Percentiles rank a stretch among this genome's conserved stretches.
phyloP scores from a whole-genome alignment of 768 basidiomycete species.

The Boletellus sp. region DNA sequence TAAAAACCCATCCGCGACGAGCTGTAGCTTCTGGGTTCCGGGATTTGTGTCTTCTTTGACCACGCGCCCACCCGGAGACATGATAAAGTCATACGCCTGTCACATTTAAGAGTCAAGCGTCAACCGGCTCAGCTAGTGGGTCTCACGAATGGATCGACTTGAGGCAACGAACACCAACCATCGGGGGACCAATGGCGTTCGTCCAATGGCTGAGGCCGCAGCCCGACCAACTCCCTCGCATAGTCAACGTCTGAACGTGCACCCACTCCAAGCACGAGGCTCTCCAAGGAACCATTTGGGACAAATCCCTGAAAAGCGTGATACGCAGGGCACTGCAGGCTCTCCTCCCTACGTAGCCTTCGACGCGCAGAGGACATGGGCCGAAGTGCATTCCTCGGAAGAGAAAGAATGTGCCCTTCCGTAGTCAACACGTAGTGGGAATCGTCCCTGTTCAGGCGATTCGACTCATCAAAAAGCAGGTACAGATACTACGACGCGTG shows the following conservation, averaged over 20 bases:
- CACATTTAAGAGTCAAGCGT: neutral
- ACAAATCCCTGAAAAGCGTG: slow-evolving; percentile 37
- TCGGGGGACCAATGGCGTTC: slow-evolving; percentile 57
- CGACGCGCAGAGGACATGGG: slow-evolving; percentile 56
- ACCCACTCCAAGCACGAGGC: slow-evolving; percentile 66
- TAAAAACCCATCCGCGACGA: slow-evolving; percentile 65
- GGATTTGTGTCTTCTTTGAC: slow-evolving; percentile 71
- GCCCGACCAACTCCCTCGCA: slow-evolving; percentile 64
- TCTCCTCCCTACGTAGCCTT: slow-evolving; percentile 59
- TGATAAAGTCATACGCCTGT: slow-evolving; percentile 79
- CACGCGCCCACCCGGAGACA: slow-evolving; percentile 53
- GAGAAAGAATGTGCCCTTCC: slow-evolving; percentile 84
- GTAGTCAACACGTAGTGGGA: slow-evolving; percentile 92
- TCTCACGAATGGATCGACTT: slow-evolving; percentile 64
- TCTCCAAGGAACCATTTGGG: slow-evolving; percentile 33
- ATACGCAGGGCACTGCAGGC: slow-evolving; percentile 74
- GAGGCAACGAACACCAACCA: slow-evolving; percentile 76
- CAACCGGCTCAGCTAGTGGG: slow-evolving; percentile 7
- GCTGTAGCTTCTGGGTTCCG: slow-evolving; percentile 57
- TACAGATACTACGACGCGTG: slow-evolving; percentile 70
- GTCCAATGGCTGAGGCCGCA: slow-evolving; percentile 47
- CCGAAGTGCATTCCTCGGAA: slow-evolving; percentile 53
- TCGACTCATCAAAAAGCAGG: slow-evolving; percentile 86
- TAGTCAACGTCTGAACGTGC: slow-evolving; percentile 78
- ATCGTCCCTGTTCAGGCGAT: slow-evolving; percentile 67